Evolutionary conservation across 345 rosid genomes (phyloP), one percentile per base, ranked within the genome.

Genomic region (Viola odorata): DNA sequence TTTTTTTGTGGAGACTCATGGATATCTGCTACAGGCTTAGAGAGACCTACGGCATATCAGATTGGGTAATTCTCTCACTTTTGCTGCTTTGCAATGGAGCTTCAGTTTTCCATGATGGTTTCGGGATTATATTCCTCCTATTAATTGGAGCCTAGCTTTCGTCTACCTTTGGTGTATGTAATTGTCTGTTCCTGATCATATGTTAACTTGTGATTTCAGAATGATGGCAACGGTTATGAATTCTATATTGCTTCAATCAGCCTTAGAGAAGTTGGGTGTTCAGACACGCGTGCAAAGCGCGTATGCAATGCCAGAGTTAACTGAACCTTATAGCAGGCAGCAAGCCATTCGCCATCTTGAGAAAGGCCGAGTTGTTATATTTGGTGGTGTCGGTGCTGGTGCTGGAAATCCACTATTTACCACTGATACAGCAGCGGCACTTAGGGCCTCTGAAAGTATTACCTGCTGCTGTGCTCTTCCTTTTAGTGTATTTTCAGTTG

Each of bases 161-260:
- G 2, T 23, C 32, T 2, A 42, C 45, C 11, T 42, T 42, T 11
- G 7, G 7, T 42, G 11, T 42, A 42, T 42, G 45, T 42, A 13
- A 12, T 49, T 65, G 40, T 53, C 38, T 32, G 45, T 36, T 64
- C 53, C 63, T 65, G 57, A 65, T 47, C 3, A 10, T 58, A 6
- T 62, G 68, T 5, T 58, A 16, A 45, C 55, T 48, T 54, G 12
- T 45, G 40, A 54, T 73, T 73, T 37, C 84, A 89, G 96, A 64
- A 86, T 85, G 95, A 91, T 86, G 95, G 96, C 92, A 55, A 85
- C 95, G 12, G 92, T 86, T 72, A 91, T 91, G 96, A 91, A 87
- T 67, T 82, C 92, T 47, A 69, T 84, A 48, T 80, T 91, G 75
- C 86, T 91, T 53, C 98, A 91, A 55, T 86, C 96, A 57, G 82